Evolutionary conservation across 148 eudicot genomes (phyloP).

Genomic region (Oxyria digyna): DNA sequence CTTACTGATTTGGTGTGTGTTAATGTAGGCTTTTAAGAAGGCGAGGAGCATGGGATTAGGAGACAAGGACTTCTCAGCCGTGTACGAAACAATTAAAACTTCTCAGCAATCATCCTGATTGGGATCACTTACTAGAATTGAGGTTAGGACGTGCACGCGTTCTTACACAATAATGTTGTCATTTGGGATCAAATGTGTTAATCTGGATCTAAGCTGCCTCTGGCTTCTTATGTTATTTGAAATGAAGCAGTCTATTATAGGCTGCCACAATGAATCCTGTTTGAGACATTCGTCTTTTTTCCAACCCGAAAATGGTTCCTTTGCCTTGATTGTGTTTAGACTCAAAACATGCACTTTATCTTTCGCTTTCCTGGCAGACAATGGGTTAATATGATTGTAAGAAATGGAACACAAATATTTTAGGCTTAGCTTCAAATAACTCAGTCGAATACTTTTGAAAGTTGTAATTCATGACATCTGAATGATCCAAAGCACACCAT

Average conservation of each 20-base stretch:
- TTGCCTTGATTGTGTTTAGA: neutral
- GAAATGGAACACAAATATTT: neutral
- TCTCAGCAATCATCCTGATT: conserved; percentile 26
- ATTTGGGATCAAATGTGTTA: neutral
- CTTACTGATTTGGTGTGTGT: neutral
- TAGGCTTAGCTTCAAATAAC: neutral
- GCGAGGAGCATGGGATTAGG: conserved; percentile 86
- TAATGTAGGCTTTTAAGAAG: conserved; percentile 70
- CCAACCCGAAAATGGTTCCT: neutral
- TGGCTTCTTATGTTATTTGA: neutral
- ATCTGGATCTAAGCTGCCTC: neutral
- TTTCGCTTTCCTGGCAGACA: neutral
- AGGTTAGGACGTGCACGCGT: neutral
- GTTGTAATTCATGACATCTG: neutral
- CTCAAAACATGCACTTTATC: neutral
- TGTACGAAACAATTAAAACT: conserved; percentile 53
- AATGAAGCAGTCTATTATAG: neutral
- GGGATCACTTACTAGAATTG: neutral
- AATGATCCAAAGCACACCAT: too few relatives aligned
- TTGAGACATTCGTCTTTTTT: neutral
- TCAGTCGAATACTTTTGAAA: neutral
- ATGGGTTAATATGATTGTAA: neutral
- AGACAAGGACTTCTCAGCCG: conserved; percentile 92
- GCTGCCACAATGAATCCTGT: neutral
- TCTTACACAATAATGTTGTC: neutral